Base-by-base conservation (phyloP, 148 eudicot genomes). In the Rhododendron molle region DNA sequence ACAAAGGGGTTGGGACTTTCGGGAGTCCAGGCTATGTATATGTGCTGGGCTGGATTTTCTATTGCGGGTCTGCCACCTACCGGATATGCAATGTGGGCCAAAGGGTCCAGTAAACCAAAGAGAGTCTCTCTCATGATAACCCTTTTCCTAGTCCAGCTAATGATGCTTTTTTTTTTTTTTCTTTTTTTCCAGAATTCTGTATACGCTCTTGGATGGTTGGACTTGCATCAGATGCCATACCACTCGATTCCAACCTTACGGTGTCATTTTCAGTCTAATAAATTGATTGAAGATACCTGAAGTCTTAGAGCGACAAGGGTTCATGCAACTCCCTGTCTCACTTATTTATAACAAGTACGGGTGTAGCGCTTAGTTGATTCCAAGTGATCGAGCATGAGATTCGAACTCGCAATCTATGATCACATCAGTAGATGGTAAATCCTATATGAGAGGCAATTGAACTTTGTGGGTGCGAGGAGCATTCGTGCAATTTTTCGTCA, bases 91-190 rank as follows among this genome's bases (percentile, higher is more conserved):
- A 62, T 9, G 69, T 23, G 30, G 69, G 69, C 28, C 26, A 7
- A 60, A 60, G 69, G 69, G 69, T 60, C 69, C 26, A 8, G 1
- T 3, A 60, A 60, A 60, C 69, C 26, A 8, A 58, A 60, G 11
- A 50, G 10, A 60, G 69, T 60, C 26, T 60, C 2, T 11, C 26
- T 7, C 10, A 5, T 28, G 3, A 0, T 76, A 76, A 76, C 32
- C 12, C 14, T 46, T 47, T 12, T 3, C 30, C 20, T n/a, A 5
- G 4, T 78, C 9, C 11, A 80, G 18, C 28, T 16, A 43, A 28
- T 50, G 11, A 30, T 80, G 60, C 81, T 78, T 78, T n/a, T 78
- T 40, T 78, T 30, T 78, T 40, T 78, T 30, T n/a, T n/a, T n/a
- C 81, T 78, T 78, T n/a, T 78, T 40, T 78, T 30, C 40, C 54